These are phyloP conservation scores for Skeletonema grethae DNA, from an alignment of 108 stramenopile genomes.

Conservation along the genomic window DNA sequence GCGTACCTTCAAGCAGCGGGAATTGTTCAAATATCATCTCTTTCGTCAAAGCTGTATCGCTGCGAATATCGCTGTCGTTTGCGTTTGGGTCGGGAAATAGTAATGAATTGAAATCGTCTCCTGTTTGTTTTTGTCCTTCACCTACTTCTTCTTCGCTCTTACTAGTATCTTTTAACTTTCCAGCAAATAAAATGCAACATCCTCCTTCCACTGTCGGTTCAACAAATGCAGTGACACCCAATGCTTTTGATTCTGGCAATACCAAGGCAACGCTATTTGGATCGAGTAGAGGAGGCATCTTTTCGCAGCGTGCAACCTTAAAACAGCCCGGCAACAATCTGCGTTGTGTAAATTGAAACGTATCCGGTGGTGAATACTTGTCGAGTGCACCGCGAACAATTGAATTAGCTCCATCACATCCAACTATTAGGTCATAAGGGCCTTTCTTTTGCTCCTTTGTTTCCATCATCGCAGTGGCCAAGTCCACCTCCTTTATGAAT, in stretches of 20 bases:
- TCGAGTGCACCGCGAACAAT: constrained; percentile 52
- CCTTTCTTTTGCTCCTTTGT: constrained; percentile 12
- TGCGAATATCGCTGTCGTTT: neutral
- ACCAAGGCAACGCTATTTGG: constrained; percentile 61
- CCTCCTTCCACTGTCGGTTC: constrained; percentile 61
- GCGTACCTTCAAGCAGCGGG: constrained; percentile 58
- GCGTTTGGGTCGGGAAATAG: constrained; percentile 22
- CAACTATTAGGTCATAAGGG: constrained; percentile 67
- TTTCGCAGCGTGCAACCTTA: constrained; percentile 59
- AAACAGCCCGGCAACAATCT: constrained; percentile 57
- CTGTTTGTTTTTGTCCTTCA: neutral
- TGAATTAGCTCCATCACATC: constrained; percentile 80
- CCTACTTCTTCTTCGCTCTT: neutral
- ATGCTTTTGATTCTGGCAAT: constrained; percentile 51
- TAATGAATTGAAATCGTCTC: constrained; percentile 6
- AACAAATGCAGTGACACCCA: constrained; percentile 62
- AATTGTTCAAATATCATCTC: constrained; percentile 49
- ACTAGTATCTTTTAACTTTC: constrained; percentile 24
- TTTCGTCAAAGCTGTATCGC: constrained; percentile 23
- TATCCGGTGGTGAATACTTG: constrained; percentile 16
- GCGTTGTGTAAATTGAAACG: constrained; percentile 38
- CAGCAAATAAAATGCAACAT: constrained; percentile 75
- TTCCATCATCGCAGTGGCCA: constrained; percentile 3
- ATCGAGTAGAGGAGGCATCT: constrained; percentile 59
- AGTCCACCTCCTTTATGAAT: constrained; percentile 31